phyloP scores from a whole-genome alignment of 164 flowering plant genomes.

The Piper longum region DNA sequence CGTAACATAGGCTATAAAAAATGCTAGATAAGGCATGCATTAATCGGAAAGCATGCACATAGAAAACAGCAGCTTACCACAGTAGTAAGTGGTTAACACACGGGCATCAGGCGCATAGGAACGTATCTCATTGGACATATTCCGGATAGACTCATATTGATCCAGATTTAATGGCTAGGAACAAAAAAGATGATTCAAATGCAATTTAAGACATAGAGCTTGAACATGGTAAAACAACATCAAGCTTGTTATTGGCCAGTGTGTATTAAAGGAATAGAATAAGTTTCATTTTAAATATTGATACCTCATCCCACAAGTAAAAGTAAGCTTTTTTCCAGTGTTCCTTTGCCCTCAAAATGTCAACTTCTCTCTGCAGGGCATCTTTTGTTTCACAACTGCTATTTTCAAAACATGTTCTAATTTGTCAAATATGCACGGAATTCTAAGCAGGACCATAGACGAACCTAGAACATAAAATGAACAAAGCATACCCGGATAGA shows the following conservation, averaged over 20 bases:
- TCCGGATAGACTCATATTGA: conserved; percentile 59
- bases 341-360: conserved; percentile 55
- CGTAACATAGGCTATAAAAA: background rate
- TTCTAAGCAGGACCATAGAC: background rate
- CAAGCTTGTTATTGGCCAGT: background rate
- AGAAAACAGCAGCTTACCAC: conserved; percentile 34
- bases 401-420: conserved; percentile 12
- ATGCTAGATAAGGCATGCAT: background rate
- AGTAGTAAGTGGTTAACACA: conserved; percentile 83
- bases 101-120: conserved; percentile 92
- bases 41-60: background rate
- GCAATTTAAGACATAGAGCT: background rate
- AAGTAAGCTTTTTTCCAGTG: conserved; percentile 97
- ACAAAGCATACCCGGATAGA: conserved; percentile 41
- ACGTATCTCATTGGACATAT: conserved; percentile 67
- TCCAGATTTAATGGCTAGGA: conserved; percentile 84
- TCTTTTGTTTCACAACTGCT: conserved; percentile 49
- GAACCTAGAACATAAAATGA: conserved; percentile 7
- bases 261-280: background rate
- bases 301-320: conserved; percentile 99
- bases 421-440: conserved; percentile 19
- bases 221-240: background rate
- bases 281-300: background rate
- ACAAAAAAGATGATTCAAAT: conserved; percentile 3
- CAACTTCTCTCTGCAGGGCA: conserved; percentile 59